Evolutionary conservation across 495 filamentous ascomycete species (phyloP).

Genomic region (Clohesyomyces aquaticus): DNA sequence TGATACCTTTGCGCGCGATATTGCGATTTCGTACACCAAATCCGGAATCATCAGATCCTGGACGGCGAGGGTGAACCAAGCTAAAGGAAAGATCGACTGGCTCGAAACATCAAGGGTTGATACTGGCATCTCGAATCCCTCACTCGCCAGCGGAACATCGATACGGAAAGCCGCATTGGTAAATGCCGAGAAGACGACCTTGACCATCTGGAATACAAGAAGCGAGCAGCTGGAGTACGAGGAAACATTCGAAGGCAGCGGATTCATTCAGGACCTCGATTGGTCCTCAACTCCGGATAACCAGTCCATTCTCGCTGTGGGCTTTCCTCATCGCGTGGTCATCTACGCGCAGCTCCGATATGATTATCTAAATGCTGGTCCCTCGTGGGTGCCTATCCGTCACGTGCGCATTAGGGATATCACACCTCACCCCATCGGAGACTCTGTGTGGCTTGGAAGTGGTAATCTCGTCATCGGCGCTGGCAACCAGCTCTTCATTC

Average conservation of each 20-base stretch:
- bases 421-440: constrained; percentile 90
- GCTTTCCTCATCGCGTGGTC: constrained; percentile 81
- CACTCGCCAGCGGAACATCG: constrained; percentile 81
- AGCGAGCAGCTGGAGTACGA: constrained; percentile 81
- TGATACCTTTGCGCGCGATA: constrained; percentile 84
- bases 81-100: constrained; percentile 69
- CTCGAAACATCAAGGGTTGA: constrained; percentile 81
- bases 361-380: constrained; percentile 87
- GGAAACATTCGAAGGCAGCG: constrained; percentile 70
- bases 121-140: constrained; percentile 72
- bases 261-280: constrained; percentile 83
- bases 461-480: constrained; percentile 85
- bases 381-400: constrained; percentile 84
- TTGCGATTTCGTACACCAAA: constrained; percentile 83
- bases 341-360: constrained; percentile 91
- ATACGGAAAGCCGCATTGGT: constrained; percentile 87
- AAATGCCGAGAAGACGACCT: constrained; percentile 67
- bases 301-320: constrained; percentile 89
- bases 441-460: constrained; percentile 85
- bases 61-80: constrained; percentile 74
- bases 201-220: constrained; percentile 92
- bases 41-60: constrained; percentile 79
- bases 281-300: constrained; percentile 93
- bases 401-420: constrained; percentile 80
- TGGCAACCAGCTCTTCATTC: constrained; percentile 91